Conservation (phyloP, 2,329 filamentous ascomycete genomes). For the Sporothrix luriei region DNA sequence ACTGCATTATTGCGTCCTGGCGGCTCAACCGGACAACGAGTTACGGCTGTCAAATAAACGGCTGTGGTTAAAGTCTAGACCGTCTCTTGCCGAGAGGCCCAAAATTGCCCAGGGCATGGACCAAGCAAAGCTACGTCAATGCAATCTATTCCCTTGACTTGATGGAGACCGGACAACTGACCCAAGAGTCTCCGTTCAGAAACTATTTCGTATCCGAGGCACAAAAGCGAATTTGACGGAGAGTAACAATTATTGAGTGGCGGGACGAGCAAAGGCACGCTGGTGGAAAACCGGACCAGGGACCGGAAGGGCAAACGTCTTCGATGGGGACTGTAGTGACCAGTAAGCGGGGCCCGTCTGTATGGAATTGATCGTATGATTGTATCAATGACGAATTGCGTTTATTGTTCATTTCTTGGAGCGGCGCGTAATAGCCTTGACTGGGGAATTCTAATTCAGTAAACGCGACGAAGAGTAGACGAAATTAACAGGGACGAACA, state of each 20-base stretch:
- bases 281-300: background rate
- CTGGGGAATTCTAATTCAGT: background rate
- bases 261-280: too few species aligned
- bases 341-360: background rate
- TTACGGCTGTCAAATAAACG: background rate
- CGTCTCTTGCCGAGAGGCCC: slow-evolving; percentile 7
- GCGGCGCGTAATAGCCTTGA: background rate
- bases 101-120: background rate
- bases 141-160: slow-evolving; percentile 3
- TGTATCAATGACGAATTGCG: background rate
- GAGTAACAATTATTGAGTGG: background rate
- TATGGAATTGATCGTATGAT: background rate
- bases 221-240: background rate
- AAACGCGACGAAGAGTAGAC: background rate
- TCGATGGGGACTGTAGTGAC: background rate
- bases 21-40: slow-evolving; percentile 17
- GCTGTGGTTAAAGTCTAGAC: slow-evolving; percentile 15
- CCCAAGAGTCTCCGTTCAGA: background rate
- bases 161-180: background rate
- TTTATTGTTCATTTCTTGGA: background rate
- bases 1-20: background rate
- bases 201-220: background rate
- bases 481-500: slow-evolving; percentile 13
- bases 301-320: background rate
- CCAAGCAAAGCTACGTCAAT: slow-evolving; percentile 20